A percentile compares a stretch with the other conserved stretches of the same genome.
Evolutionary conservation across 495 filamentous ascomycete genomes (phyloP).

Genomic region (Penicillium chermesinum): DNA sequence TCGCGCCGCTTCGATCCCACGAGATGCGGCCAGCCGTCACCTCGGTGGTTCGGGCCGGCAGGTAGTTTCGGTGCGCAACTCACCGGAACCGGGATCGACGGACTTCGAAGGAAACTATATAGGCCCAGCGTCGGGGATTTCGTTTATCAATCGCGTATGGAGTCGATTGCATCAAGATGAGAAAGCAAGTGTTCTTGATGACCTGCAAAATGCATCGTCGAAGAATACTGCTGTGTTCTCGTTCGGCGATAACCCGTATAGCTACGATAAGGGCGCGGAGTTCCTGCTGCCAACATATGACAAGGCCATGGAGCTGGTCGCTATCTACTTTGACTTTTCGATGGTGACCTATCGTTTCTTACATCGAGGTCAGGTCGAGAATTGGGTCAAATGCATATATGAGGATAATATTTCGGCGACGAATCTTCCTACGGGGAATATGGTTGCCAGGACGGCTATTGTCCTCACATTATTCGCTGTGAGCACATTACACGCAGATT

Average conservation of each 20-base stretch:
- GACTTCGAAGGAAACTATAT: conserved; percentile 46
- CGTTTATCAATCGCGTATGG: conserved; percentile 45
- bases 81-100: conserved; percentile 41
- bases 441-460: conserved; percentile 40
- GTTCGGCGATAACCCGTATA: conserved; percentile 44
- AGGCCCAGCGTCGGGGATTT: conserved; percentile 42
- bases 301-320: conserved; percentile 33
- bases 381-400: conserved; percentile 38
- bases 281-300: conserved; percentile 34
- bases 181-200: conserved; percentile 27
- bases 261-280: conserved; percentile 22
- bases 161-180: conserved; percentile 41
- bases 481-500: conserved; percentile 33
- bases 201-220: conserved; percentile 30
- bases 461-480: conserved; percentile 44
- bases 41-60: not conserved
- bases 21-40: not conserved
- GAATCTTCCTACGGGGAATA: conserved; percentile 31
- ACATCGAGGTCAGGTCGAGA: conserved; percentile 36
- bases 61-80: conserved; percentile 27
- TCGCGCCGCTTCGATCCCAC: too few relatives aligned
- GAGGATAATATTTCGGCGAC: conserved; percentile 29
- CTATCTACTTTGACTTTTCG: conserved; percentile 43
- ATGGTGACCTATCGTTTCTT: conserved; percentile 47
- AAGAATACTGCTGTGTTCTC: conserved; percentile 39